Evolutionary conservation across 495 filamentous ascomycete genomes (phyloP).

Genomic region (Neurospora tetrasperma): DNA sequence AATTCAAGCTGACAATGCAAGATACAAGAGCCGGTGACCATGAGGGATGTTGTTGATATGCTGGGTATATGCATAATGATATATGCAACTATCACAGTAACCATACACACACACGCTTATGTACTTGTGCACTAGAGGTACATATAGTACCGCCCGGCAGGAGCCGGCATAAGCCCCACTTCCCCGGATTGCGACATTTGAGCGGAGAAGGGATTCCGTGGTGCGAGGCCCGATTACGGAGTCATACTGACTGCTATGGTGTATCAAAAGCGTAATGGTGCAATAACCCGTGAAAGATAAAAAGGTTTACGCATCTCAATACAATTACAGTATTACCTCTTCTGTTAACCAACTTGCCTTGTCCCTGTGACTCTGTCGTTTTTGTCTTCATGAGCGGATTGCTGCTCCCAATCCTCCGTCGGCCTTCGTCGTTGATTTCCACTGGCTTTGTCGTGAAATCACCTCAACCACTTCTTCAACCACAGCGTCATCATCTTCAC

Average conservation of each 20-base stretch:
- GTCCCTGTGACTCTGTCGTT: neutral
- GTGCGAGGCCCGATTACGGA: neutral
- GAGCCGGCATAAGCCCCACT: neutral
- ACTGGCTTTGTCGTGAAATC: neutral
- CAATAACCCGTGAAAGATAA: neutral
- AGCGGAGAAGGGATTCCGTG: neutral
- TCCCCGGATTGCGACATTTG: neutral
- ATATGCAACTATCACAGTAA: neutral
- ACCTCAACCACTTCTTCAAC: neutral
- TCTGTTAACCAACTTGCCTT: neutral
- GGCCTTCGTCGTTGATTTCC: neutral
- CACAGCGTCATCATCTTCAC: conserved; percentile 14
- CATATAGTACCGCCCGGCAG: neutral
- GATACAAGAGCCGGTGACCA: neutral
- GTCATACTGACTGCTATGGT: neutral
- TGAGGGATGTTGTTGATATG: neutral
- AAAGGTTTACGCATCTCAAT: neutral
- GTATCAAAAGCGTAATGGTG: neutral
- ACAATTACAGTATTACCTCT: neutral
- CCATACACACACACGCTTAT: too few species aligned
- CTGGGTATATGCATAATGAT: neutral
- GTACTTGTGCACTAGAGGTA: too few species aligned
- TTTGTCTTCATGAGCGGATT: neutral
- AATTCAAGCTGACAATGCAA: neutral
- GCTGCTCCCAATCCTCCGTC: neutral